These are phyloP conservation scores for Dichotomopilus funicola DNA, from an alignment of 2,329 filamentous ascomycete genomes.

Conservation along the genomic window DNA sequence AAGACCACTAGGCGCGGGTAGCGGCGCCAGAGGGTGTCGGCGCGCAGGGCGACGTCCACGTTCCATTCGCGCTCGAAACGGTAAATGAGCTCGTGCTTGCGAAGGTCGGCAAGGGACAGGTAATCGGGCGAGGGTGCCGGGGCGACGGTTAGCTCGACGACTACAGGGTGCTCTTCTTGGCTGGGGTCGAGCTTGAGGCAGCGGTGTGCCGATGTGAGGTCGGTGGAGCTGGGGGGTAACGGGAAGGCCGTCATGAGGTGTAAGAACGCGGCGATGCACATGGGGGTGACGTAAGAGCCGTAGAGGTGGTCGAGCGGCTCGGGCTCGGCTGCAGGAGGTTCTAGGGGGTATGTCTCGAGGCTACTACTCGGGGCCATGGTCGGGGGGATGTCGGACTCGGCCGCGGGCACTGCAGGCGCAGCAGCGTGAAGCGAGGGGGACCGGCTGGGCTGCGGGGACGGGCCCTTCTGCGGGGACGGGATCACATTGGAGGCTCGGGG, in stretches of 20 bases:
- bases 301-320: slow-evolving; percentile 60
- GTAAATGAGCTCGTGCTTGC: slow-evolving; percentile 75
- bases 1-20: slow-evolving; percentile 88
- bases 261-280: slow-evolving; percentile 60
- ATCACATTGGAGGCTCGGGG: slow-evolving; percentile 29
- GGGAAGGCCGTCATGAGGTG: slow-evolving; percentile 60
- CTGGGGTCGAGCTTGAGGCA: slow-evolving; percentile 50
- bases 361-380: slow-evolving; percentile 55
- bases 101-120: slow-evolving; percentile 60
- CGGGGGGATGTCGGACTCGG: slow-evolving; percentile 39
- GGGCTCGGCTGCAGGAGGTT: slow-evolving; percentile 49
- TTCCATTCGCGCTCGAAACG: slow-evolving; percentile 85
- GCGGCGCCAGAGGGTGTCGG: slow-evolving; percentile 64
- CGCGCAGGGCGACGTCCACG: slow-evolving; percentile 73
- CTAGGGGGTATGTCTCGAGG: slow-evolving; percentile 53
- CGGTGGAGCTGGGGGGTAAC: slow-evolving; percentile 42
- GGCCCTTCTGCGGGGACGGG: slow-evolving; percentile 31
- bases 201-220: slow-evolving; percentile 55
- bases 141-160: slow-evolving; percentile 60
- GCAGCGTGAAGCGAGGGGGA: slow-evolving; percentile 28
- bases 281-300: slow-evolving; percentile 57
- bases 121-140: slow-evolving; percentile 57
- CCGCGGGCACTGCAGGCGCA: background rate
- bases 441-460: slow-evolving; percentile 21
- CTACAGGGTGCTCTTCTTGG: slow-evolving; percentile 45